phyloP scores from a whole-genome alignment of 768 basidiomycete species.

The Leccinum ochraceum region DNA sequence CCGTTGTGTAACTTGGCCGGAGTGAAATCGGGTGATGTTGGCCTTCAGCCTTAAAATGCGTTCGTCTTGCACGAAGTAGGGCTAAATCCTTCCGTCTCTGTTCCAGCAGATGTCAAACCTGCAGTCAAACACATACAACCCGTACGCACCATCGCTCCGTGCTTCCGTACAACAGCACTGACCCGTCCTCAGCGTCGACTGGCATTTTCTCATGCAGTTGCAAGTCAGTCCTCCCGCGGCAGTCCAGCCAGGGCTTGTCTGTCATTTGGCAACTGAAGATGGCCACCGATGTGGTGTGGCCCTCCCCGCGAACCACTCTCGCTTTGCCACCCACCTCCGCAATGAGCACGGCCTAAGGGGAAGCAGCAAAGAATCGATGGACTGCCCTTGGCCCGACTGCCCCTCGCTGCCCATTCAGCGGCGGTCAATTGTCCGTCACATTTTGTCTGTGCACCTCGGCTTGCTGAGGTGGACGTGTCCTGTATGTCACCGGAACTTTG shows the following conservation, averaged over 20 bases:
- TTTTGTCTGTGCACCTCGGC: conserved; percentile 3
- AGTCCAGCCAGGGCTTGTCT: background rate
- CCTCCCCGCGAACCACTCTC: background rate
- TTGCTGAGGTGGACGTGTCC: conserved; percentile 7
- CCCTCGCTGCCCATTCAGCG: background rate
- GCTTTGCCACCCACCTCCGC: background rate
- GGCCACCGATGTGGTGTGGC: background rate
- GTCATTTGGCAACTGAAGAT: background rate
- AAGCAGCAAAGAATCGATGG: background rate
- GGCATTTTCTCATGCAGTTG: background rate
- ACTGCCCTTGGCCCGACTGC: background rate
- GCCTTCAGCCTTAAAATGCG: too few relatives aligned
- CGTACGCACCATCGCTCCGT: background rate
- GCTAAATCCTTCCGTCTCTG: too few relatives aligned
- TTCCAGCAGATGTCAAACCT: background rate
- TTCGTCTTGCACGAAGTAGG: too few relatives aligned
- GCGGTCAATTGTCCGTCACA: conserved; percentile 1
- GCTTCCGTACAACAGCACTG: background rate
- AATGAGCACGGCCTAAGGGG: background rate
- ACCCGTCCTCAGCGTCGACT: background rate
- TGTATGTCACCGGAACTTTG: background rate
- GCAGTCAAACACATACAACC: background rate
- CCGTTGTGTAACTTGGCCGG: too few relatives aligned
- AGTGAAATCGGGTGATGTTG: too few relatives aligned
- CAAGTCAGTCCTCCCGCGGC: too few relatives aligned